These are phyloP conservation scores for Erythrophleum fordii DNA, from an alignment of 306 rosid genomes.

Conservation along the genomic window DNA sequence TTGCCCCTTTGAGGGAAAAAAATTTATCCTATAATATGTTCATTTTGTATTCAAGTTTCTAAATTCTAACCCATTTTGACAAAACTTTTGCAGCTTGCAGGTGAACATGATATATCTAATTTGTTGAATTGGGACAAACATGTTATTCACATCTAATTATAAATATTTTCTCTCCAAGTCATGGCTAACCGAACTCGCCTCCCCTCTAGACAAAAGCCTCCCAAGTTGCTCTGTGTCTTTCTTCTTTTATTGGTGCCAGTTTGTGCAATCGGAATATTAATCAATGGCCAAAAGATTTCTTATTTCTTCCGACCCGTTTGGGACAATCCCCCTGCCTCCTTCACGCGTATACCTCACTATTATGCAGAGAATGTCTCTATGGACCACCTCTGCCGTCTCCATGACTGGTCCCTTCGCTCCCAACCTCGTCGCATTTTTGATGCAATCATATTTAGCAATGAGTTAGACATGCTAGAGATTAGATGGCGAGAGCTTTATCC, in stretches of 20 bases:
- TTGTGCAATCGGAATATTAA: conserved; percentile 52
- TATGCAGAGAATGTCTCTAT: conserved; percentile 87
- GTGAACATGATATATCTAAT: conserved; percentile 47
- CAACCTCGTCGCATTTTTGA: conserved; percentile 75
- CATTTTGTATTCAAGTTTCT: conserved; percentile 14
- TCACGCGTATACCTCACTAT: conserved; percentile 69
- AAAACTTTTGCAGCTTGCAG: conserved; percentile 60
- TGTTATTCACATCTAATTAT: conserved; percentile 32
- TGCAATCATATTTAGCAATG: conserved; percentile 88
- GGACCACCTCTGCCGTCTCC: conserved; percentile 83
- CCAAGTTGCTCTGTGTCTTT: conserved; percentile 48
- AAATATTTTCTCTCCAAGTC: conserved; percentile 38
- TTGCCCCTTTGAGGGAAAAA: background rate
- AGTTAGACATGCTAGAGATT: conserved; percentile 84
- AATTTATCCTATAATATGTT: background rate
- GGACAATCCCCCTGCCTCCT: conserved; percentile 79
- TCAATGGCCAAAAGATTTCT: conserved; percentile 57
- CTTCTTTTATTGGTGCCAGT: conserved; percentile 52
- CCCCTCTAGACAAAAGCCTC: conserved; percentile 46
- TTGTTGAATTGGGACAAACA: conserved; percentile 43
- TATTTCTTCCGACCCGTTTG: conserved; percentile 93
- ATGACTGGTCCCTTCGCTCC: conserved; percentile 79
- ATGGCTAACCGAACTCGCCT: conserved; percentile 55
- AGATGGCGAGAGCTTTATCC: conserved; percentile 88
- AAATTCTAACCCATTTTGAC: conserved; percentile 16